Base-by-base conservation (phyloP, 805 yeast genomes). In the Metschnikowia picachoensis region DNA sequence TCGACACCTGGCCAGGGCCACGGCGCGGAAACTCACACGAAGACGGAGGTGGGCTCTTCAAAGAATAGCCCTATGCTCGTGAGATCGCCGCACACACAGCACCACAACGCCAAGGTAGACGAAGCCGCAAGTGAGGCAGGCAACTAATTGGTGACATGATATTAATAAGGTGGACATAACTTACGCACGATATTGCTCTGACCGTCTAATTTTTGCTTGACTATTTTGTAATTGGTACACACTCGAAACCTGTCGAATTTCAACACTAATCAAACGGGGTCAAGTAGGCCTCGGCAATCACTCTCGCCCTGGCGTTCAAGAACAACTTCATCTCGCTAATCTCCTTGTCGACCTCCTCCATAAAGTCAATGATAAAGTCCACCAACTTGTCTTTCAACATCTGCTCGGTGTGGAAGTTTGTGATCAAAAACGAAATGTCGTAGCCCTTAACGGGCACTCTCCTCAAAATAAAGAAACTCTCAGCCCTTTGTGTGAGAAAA, bases 311-410 rank as follows among this genome's bases (percentile, higher is more conserved):
- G 12, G 99, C 97, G 62, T 94, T 94, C 65, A 94, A 79, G 66
- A 92, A 94, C 66, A 94, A 77, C 70, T 94, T 94, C 95, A 94
- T 94, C 66, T 94, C 99, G 67, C 97, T 88, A 61, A 94, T 94
- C 68, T 94, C 99, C 72, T 90, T 92, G 67, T 94, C 99, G 15
- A 94, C 99, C 61, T 91, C 99, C 67, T 94, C 98, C 98, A 94
- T 91, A 66, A 94, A 94, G 71, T 94, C 98, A 57, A 94, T 89
- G 57, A 94, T 91, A 66, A 94, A 94, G 67, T 94, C 99, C 37
- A 94, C 96, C 58, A 94, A 77, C 69, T 94, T 94, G 59, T 85
- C 91, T 71, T 94, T 92, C 70, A 91, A 79, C 96, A 94, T 89
- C 55, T 85, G 85, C 66, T 92, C 97, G 10, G 97, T 90, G 68